Evolutionary conservation across 2,329 filamentous ascomycete species (phyloP), one percentile per base, ranked within the genome.

Genomic region (Botryotinia globosa): DNA sequence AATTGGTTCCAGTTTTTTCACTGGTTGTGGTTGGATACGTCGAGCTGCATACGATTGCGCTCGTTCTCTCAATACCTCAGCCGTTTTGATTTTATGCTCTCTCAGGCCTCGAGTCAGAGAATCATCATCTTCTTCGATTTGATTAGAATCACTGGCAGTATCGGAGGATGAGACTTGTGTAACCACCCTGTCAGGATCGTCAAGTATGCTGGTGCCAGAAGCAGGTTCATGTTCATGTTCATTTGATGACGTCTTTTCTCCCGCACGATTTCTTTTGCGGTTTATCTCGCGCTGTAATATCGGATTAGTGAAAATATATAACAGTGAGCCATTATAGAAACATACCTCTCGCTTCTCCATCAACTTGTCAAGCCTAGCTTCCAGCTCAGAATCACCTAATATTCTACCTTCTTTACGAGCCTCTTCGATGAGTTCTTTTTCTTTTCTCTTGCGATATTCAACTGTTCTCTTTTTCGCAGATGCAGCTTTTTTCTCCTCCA

Each of bases 311-410:
- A 32, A 16, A 48, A 59, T n/a, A 4, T 10, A 44, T n/a, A n/a
- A 42, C 16, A 7, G 5, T 16, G 8, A 7, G 3, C 42, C 7
- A 32, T 3, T 29, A 10, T 14, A 25, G 18, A 51, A 12, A 61
- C 51, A 32, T 69, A 73, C 73, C 45, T 73, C 73, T 65, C 72
- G 72, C 54, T 70, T 74, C 2, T n/a, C 67, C 59, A 73, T 72
- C 1, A 29, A 29, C 20, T 54, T 69, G 3, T 74, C 61, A 42
- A 74, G n/a, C 1, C 34, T 42, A 4, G 45, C 22, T 34, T 73
- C 16, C 4, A 74, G 20, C 29, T 74, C 73, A 14, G 29, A 32
- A 2, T 65, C 48, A 18, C 32, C 22, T 20, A 73, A 3, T 9
- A 39, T 8, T 25, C 45, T 61, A 20, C 73, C 71, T 51, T 58